Evolutionary conservation across 163 green algal genomes (phyloP).

Genomic region (Picocystis sp.): DNA sequence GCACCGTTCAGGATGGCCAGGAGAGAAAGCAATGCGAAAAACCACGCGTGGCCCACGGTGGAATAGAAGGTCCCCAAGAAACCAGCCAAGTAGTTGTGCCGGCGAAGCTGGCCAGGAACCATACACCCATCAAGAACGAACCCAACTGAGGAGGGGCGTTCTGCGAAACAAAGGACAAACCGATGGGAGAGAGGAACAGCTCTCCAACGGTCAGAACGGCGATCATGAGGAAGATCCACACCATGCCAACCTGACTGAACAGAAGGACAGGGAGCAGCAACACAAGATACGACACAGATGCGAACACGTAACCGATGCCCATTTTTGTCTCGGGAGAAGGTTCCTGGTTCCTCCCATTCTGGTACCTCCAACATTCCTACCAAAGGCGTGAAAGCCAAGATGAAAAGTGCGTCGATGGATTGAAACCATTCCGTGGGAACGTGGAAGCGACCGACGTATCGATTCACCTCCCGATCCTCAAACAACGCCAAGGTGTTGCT

Average conservation of each 20-base stretch:
- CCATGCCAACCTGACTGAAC: not conserved
- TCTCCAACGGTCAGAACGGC: conserved; percentile 12
- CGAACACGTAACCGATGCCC: conserved; percentile 11
- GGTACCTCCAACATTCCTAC: conserved; percentile 1
- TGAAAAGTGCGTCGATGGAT: conserved; percentile 12
- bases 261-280: conserved; percentile 4
- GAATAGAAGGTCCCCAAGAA: conserved; percentile 11
- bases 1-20: conserved; percentile 6
- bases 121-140: conserved; percentile 10
- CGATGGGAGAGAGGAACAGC: conserved; percentile 18
- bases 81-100: conserved; percentile 15
- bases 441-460: not conserved
- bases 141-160: conserved; percentile 8
- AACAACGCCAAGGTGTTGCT: conserved; percentile 14
- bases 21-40: conserved; percentile 13
- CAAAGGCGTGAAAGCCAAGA: conserved; percentile 10
- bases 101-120: conserved; percentile 13
- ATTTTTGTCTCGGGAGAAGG: conserved; percentile 17
- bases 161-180: conserved; percentile 10
- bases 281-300: conserved; percentile 3
- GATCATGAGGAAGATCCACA: conserved; percentile 4
- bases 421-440: conserved; percentile 16
- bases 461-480: conserved; percentile 8
- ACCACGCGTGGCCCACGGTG: conserved; percentile 1
- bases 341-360: conserved; percentile 8